These are phyloP conservation scores for Scenedesmus sp. DNA, from an alignment of 163 green algal species.

Conservation along the genomic window DNA sequence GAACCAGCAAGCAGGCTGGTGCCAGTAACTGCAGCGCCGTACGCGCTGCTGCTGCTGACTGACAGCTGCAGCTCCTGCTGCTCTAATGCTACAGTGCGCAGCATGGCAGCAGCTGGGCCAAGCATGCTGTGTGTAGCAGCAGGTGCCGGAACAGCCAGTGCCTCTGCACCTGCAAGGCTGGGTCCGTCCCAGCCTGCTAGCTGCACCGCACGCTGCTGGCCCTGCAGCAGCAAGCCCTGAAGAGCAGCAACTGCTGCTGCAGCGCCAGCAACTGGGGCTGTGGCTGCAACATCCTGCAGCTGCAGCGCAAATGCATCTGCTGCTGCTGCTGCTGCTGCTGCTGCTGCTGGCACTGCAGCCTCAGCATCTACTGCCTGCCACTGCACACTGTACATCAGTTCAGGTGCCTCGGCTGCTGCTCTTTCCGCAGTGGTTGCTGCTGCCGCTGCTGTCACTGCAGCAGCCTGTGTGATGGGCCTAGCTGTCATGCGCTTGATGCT, in stretches of 20 bases:
- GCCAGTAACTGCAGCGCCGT: neutral
- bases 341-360: neutral
- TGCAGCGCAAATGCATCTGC: neutral
- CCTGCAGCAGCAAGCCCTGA: neutral
- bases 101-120: neutral
- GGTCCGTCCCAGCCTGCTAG: neutral
- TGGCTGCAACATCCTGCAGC: neutral
- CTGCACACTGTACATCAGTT: slow-evolving; percentile 27
- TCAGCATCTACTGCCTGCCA: slow-evolving; percentile 29
- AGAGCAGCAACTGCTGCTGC: slow-evolving; percentile 19
- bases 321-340: neutral
- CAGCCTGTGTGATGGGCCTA: slow-evolving; percentile 26
- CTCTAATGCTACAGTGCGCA: slow-evolving; percentile 38
- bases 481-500: slow-evolving; percentile 25
- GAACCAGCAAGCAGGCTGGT: neutral
- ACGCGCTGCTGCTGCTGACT: neutral
- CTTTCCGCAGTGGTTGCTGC: neutral
- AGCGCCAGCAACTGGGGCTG: neutral
- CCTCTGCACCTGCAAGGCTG: neutral
- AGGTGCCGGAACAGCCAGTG: neutral
- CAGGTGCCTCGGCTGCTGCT: neutral
- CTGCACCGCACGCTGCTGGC: neutral
- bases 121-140: neutral
- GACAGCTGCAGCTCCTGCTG: neutral
- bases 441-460: neutral